A percentile compares a stretch with the other conserved stretches of the same genome.
Conservation (phyloP, 2,329 filamentous ascomycete genomes). For the Colletotrichum brevisporum region DNA sequence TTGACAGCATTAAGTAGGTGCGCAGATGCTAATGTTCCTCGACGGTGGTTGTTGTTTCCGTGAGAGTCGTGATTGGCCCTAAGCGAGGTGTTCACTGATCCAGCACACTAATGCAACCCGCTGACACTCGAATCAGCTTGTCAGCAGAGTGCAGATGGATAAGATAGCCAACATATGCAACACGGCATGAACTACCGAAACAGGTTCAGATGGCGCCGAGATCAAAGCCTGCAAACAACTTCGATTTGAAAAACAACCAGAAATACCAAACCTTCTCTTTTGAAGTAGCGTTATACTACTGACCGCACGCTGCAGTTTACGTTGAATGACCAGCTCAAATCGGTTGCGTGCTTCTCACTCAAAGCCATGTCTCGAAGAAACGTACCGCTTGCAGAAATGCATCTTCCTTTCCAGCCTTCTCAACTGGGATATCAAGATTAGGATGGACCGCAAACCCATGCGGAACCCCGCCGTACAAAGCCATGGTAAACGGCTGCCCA, state of each 20-base stretch:
- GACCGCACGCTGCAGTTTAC: too few relatives aligned
- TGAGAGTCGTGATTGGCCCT: neutral
- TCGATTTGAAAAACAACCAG: too few relatives aligned
- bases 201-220: too few relatives aligned
- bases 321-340: too few relatives aligned
- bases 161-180: neutral
- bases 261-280: too few relatives aligned
- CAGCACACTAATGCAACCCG: conserved; percentile 16
- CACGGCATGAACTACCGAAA: neutral
- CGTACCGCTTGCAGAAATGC: conserved; percentile 82
- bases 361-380: conserved; percentile 76
- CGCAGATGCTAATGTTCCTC: neutral
- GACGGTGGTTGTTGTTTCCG: neutral
- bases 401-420: conserved; percentile 82
- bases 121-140: conserved; percentile 2
- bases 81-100: neutral
- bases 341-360: too few relatives aligned
- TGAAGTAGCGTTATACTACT: too few relatives aligned
- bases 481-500: conserved; percentile 24
- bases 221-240: too few relatives aligned
- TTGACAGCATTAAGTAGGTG: neutral
- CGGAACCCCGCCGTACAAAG: conserved; percentile 74
- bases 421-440: conserved; percentile 64
- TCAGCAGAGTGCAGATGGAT: neutral
- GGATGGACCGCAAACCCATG: conserved; percentile 83